phyloP scores from a whole-genome alignment of 257 asterid genomes.

The Primulina huaijiensis region DNA sequence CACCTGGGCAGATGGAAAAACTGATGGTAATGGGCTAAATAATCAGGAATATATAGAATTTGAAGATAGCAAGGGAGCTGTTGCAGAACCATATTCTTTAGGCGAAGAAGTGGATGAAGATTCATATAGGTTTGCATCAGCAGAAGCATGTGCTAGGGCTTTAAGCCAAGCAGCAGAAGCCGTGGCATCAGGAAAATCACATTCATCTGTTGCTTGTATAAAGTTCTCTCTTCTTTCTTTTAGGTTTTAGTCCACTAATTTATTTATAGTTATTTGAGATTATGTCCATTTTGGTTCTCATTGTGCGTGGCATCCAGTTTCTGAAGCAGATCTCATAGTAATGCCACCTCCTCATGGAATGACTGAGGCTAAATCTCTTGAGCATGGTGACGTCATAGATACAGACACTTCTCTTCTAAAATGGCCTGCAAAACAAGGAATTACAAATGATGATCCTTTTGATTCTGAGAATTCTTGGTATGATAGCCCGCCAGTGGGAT shows the following conservation, averaged over 20 bases:
- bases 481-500: slow-evolving; percentile 77
- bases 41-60: slow-evolving; percentile 42
- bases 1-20: slow-evolving; percentile 82
- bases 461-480: slow-evolving; percentile 78
- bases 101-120: slow-evolving; percentile 38
- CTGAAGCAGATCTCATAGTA: slow-evolving; percentile 70
- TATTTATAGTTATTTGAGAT: slow-evolving; percentile 19
- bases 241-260: slow-evolving; percentile 5
- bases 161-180: slow-evolving; percentile 77
- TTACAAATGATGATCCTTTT: slow-evolving; percentile 52
- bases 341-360: slow-evolving; percentile 48
- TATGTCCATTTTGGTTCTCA: slow-evolving; percentile 29
- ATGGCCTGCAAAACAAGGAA: slow-evolving; percentile 75
- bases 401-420: slow-evolving; percentile 43
- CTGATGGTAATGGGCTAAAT: slow-evolving; percentile 32
- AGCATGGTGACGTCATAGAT: slow-evolving; percentile 39
- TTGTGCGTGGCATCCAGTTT: slow-evolving; percentile 42
- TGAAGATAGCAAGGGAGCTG: slow-evolving; percentile 30
- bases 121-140: slow-evolving; percentile 58
- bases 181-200: slow-evolving; percentile 63
- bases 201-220: slow-evolving; percentile 75
- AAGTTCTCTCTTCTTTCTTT: slow-evolving; percentile 7
- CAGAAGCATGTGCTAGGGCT: slow-evolving; percentile 91
- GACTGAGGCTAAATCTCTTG: slow-evolving; percentile 39
- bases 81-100: slow-evolving; percentile 25